A percentile compares a stretch with the other conserved stretches of the same genome.
Evolutionary conservation across 1,284 basidiomycete genomes (phyloP).

Genomic region (Ustilago trichophora): DNA sequence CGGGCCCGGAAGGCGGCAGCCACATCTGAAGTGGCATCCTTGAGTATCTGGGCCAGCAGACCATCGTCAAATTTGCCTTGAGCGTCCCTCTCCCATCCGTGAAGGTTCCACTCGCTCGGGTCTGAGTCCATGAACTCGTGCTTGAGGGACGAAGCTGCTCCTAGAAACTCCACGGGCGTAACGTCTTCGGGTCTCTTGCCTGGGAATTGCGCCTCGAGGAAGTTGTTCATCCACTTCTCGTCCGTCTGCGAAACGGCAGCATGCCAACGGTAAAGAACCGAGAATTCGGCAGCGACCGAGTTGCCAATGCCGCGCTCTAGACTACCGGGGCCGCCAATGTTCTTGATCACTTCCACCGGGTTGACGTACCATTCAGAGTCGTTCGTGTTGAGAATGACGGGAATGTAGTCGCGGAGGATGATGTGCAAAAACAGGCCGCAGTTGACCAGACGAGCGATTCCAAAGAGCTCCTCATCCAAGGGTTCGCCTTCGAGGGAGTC

Average conservation of each 20-base stretch:
- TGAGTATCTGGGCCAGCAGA: constrained; percentile 72
- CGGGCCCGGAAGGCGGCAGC: constrained; percentile 82
- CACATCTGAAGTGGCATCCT: constrained; percentile 69
- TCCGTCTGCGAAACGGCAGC: constrained; percentile 51
- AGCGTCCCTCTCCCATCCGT: constrained; percentile 73
- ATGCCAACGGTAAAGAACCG: constrained; percentile 55
- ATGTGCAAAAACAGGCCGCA: constrained; percentile 48
- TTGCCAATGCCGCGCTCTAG: constrained; percentile 54
- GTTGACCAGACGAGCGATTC: constrained; percentile 42
- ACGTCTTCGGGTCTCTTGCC: constrained; percentile 67
- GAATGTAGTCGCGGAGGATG: constrained; percentile 56
- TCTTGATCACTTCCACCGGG: constrained; percentile 47
- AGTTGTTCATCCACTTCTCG: constrained; percentile 54
- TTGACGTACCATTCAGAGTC: constrained; percentile 54
- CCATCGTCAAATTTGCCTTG: constrained; percentile 77
- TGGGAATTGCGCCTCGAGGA: constrained; percentile 35
- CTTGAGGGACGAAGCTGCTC: constrained; percentile 62
- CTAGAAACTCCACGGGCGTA: constrained; percentile 74
- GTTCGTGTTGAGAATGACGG: constrained; percentile 55
- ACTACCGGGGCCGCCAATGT: constrained; percentile 32
- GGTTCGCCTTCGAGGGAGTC: constrained; percentile 30
- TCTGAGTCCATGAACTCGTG: constrained; percentile 11
- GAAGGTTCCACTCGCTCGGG: constrained; percentile 73
- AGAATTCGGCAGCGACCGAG: constrained; percentile 52
- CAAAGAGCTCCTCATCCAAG: constrained; percentile 56